Evolutionary conservation across 2,329 filamentous ascomycete species (phyloP), one percentile per base, ranked within the genome.

Genomic region (Sordariomycetes sp.): DNA sequence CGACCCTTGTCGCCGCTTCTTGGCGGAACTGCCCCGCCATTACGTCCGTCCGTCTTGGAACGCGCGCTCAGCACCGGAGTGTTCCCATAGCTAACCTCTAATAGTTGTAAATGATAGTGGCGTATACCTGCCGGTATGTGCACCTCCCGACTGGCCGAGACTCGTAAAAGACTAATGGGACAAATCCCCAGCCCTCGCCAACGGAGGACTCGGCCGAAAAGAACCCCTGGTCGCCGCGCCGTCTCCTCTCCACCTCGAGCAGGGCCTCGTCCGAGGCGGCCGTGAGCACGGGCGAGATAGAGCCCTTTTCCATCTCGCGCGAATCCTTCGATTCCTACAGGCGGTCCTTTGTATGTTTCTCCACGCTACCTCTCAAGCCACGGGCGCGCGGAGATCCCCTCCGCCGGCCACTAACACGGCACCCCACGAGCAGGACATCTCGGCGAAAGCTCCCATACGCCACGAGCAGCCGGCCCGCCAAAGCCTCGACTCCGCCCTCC

Each of bases 261-360:
- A 75, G 79, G 59, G 75, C 74, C 51, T 85, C 82, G 5, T 78
- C 75, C 63, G 79, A 82, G 63, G 79, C 76, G 35, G 73, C 74
- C 59, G 84, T 80, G 68, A 82, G 87, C 65, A 76, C 89, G 60
- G 85, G 86, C 65, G 90, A 96, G 61, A 92, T 91, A 65, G 93
- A 97, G 69, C 91, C 88, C 16, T 97, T 97, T 70, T 90, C 88
- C 62, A 97, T 97, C 70, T 96, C 92, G 43, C 83, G 93, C 66
- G 94, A 97, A 74, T 97, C 92, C 1, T 97, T 97, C 68, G 94
- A 97, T 70, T 96, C 92, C 3, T 97, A 97, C 74, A 82, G 94
- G 62, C 85, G 94, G 66, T 97, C 92, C 62, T 97, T 97, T 76
- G 93, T 96, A 81, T 65, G 87, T 78, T 16, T n/a, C 43, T 14